phyloP scores from a whole-genome alignment of 2,329 filamentous ascomycete genomes.

The Cladosporium sphaerospermum region DNA sequence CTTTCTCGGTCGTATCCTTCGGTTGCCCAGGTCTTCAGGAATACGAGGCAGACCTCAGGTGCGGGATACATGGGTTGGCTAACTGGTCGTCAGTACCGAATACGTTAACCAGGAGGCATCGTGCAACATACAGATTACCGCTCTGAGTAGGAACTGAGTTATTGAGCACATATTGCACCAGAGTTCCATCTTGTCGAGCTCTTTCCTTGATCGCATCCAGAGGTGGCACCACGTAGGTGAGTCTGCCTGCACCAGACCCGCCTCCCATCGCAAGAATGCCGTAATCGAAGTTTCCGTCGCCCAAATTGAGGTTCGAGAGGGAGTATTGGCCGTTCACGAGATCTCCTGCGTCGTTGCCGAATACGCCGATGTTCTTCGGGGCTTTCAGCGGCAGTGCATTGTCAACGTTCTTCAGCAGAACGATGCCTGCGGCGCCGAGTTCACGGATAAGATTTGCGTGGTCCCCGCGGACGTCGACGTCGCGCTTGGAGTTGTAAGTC shows the following conservation, averaged over 20 bases:
- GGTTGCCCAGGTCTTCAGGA: slow-evolving; percentile 50
- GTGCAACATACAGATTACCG: slow-evolving; percentile 23
- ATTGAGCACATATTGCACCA: slow-evolving; percentile 43
- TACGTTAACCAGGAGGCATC: background rate
- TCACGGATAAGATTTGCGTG: slow-evolving; percentile 34
- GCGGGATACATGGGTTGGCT: slow-evolving; percentile 2
- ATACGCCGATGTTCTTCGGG: slow-evolving; percentile 34
- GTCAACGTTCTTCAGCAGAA: slow-evolving; percentile 46
- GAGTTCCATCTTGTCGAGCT: slow-evolving; percentile 25
- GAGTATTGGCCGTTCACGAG: slow-evolving; percentile 45
- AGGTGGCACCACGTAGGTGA: slow-evolving; percentile 35
- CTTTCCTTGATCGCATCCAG: slow-evolving; percentile 36
- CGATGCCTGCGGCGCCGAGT: slow-evolving; percentile 36
- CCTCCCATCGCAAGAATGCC: slow-evolving; percentile 41
- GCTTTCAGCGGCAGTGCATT: slow-evolving; percentile 47
- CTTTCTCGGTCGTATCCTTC: slow-evolving; percentile 40
- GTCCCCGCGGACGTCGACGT: slow-evolving; percentile 33
- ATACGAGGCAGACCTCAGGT: slow-evolving; percentile 41
- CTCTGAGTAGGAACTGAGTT: slow-evolving; percentile 31
- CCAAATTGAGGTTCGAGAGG: slow-evolving; percentile 12
- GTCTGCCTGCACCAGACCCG: slow-evolving; percentile 37
- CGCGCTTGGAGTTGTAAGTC: slow-evolving; percentile 22
- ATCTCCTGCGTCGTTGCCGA: slow-evolving; percentile 37
- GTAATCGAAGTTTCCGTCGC: slow-evolving; percentile 28
- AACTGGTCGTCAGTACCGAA: background rate